A percentile compares a stretch with the other conserved stretches of the same genome.
Conservation (phyloP, 2,329 filamentous ascomycete genomes). For the Colletotrichum simmondsii region DNA sequence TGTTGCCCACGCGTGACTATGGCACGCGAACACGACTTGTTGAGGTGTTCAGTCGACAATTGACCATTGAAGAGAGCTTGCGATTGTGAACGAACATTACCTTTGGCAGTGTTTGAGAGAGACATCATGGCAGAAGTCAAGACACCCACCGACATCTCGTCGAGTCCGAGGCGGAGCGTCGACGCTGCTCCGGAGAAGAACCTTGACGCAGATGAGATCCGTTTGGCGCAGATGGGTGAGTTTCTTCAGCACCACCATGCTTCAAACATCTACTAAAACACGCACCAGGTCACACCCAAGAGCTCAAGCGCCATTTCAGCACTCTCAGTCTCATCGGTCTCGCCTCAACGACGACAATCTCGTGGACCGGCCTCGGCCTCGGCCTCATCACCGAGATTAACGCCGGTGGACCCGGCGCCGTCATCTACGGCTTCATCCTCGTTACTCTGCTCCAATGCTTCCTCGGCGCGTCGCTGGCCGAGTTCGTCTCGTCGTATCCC, state of each 20-base stretch:
- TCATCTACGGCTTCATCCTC: conserved; percentile 63
- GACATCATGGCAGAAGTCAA: conserved; percentile 22
- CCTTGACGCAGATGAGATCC: conserved; percentile 50
- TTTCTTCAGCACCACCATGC: not conserved
- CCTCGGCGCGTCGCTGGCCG: conserved; percentile 55
- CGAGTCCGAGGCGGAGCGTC: conserved; percentile 25
- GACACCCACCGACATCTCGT: conserved; percentile 12
- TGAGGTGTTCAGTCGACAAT: not conserved
- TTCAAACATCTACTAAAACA: not conserved
- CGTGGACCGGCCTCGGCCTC: conserved; percentile 58
- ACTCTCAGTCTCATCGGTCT: conserved; percentile 59
- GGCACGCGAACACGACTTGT: conserved; percentile 7
- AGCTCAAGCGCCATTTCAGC: conserved; percentile 59
- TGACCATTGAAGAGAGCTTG: not conserved
- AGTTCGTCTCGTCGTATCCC: conserved; percentile 60
- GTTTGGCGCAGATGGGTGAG: conserved; percentile 56
- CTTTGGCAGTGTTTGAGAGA: not conserved
- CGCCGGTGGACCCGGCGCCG: conserved; percentile 57
- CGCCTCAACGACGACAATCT: conserved; percentile 61
- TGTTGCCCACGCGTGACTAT: conserved; percentile 1
- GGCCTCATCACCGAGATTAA: conserved; percentile 58
- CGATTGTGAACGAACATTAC: not conserved
- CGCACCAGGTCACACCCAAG: conserved; percentile 55
- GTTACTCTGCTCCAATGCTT: conserved; percentile 58
- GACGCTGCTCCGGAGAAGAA: conserved; percentile 22